phyloP scores from a whole-genome alignment of 1,284 basidiomycete species.

The Porphyrellus sp. region DNA sequence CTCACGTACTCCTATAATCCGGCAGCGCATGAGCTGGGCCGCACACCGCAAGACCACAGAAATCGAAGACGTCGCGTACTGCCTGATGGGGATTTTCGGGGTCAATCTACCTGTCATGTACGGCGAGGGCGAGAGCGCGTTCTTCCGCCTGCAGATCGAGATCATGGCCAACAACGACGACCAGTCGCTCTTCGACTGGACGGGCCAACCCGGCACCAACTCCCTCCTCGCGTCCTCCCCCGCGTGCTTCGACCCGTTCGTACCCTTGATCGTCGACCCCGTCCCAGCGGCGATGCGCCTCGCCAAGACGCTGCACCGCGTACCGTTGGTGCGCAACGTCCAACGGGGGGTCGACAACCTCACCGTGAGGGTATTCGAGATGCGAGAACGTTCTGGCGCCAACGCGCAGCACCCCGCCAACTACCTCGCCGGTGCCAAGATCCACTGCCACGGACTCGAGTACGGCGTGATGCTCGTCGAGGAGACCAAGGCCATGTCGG shows the following conservation, averaged over 20 bases:
- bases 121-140: slow-evolving; percentile 21
- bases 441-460: slow-evolving; percentile 26
- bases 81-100: slow-evolving; percentile 26
- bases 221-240: slow-evolving; percentile 17
- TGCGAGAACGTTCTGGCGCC: slow-evolving; percentile 19
- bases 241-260: slow-evolving; percentile 23
- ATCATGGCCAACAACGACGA: slow-evolving; percentile 25
- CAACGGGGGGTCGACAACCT: slow-evolving; percentile 16
- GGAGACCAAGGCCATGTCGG: slow-evolving; percentile 16
- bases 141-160: slow-evolving; percentile 23
- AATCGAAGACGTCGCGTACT: slow-evolving; percentile 21
- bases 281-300: slow-evolving; percentile 15
- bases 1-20: slow-evolving; percentile 11
- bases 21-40: slow-evolving; percentile 29
- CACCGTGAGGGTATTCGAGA: slow-evolving; percentile 19
- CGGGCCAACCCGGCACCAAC: slow-evolving; percentile 13
- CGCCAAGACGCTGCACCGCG: slow-evolving; percentile 2
- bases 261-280: slow-evolving; percentile 13
- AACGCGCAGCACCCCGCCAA: slow-evolving; percentile 24
- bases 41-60: slow-evolving; percentile 26
- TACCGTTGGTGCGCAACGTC: slow-evolving; percentile 13
- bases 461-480: slow-evolving; percentile 16
- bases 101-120: slow-evolving; percentile 27
- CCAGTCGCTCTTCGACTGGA: slow-evolving; percentile 24
- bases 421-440: slow-evolving; percentile 16